Conservation (phyloP, 257 asterid species). For the Forsythia viridissima region DNA sequence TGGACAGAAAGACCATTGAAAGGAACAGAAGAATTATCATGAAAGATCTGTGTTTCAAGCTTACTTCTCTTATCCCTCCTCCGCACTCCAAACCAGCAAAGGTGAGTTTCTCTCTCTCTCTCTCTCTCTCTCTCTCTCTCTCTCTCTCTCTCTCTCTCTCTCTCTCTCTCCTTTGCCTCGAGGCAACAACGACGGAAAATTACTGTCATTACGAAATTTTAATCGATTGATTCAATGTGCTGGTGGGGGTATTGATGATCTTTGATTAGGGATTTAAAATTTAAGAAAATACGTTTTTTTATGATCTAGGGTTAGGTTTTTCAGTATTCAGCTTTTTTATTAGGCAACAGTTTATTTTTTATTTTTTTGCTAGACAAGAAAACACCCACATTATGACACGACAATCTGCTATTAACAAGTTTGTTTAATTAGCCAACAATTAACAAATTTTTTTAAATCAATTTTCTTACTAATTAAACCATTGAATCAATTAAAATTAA, state of each 20-base stretch:
- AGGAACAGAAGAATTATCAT: constrained; percentile 31
- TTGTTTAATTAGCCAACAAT: too few relatives aligned
- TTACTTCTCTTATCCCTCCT: constrained; percentile 39
- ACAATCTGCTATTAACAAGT: too few relatives aligned
- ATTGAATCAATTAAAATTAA: too few relatives aligned
- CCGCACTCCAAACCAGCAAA: constrained; percentile 22
- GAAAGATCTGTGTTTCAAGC: constrained; percentile 30
- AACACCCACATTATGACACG: too few relatives aligned
- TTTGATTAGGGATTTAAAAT: neutral
- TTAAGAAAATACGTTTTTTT: neutral
- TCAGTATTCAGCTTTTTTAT: neutral
- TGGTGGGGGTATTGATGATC: neutral
- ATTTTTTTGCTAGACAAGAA: too few relatives aligned
- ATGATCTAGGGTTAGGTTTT: neutral
- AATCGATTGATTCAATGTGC: too few relatives aligned
- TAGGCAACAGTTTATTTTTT: too few relatives aligned
- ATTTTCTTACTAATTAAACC: neutral
- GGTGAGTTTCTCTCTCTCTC: constrained; percentile 3
- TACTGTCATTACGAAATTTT: too few relatives aligned
- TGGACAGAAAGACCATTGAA: constrained; percentile 28
- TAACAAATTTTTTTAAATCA: neutral
- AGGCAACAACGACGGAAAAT: too few relatives aligned
- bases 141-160: too few relatives aligned
- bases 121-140: too few relatives aligned
- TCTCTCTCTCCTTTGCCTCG: too few relatives aligned